Evolutionary conservation across 2,329 filamentous ascomycete species (phyloP).

Genomic region (Colletotrichum sidae): DNA sequence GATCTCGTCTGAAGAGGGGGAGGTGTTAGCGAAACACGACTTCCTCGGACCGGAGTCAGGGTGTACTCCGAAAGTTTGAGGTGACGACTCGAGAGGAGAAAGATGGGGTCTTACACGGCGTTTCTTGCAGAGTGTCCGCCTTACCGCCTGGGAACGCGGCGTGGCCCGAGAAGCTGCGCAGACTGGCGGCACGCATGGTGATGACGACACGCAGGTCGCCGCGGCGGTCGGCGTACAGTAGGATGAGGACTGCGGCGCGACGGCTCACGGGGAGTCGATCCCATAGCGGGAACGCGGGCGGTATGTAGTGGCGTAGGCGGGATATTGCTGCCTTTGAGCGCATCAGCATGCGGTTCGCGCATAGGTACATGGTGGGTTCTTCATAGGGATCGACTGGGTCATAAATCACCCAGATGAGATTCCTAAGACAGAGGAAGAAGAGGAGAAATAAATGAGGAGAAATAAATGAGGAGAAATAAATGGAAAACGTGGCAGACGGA

Average conservation of each 20-base stretch:
- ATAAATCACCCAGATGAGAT: slow-evolving; percentile 2
- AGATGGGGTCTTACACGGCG: slow-evolving; percentile 63
- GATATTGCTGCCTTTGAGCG: slow-evolving; percentile 65
- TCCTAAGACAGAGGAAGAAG: neutral
- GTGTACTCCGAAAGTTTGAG: no score
- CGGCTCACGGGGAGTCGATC: slow-evolving; percentile 70
- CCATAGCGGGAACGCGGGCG: slow-evolving; percentile 72
- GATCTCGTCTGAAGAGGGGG: slow-evolving; percentile 72
- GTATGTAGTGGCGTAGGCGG: slow-evolving; percentile 69
- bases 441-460: neutral
- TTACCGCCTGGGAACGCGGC: slow-evolving; percentile 88
- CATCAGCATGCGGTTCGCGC: slow-evolving; percentile 37
- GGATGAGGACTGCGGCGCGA: slow-evolving; percentile 86
- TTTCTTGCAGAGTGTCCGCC: slow-evolving; percentile 68
- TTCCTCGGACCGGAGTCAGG: no score
- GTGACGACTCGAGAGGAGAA: neutral
- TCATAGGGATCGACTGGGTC: neutral
- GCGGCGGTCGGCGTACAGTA: slow-evolving; percentile 85
- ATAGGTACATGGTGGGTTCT: slow-evolving; percentile 36
- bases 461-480: neutral
- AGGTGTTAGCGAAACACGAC: no score
- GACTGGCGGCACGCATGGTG: slow-evolving; percentile 73
- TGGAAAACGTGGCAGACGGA: neutral
- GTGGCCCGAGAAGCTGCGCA: slow-evolving; percentile 82
- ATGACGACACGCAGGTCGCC: slow-evolving; percentile 82